Base-by-base conservation (phyloP, 2,329 filamentous ascomycete species). In the Diplodia seriata region DNA sequence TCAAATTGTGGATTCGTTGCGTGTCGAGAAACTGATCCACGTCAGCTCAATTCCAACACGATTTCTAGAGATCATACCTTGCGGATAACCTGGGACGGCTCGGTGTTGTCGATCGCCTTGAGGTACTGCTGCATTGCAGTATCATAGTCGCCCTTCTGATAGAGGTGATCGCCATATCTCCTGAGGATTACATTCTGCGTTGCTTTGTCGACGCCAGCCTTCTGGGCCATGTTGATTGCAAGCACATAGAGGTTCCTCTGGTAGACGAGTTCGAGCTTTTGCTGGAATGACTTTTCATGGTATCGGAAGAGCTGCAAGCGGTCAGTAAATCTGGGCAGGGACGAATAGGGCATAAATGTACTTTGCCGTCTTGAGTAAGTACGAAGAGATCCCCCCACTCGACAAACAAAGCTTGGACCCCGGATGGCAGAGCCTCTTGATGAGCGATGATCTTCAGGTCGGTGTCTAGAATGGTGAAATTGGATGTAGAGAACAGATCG, bases 41-140 rank as follows among this genome's bases (percentile, higher is more conserved):
- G 50, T 75, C 47, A 76, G 70, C 26, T 31, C 29, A 20, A 9
- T 11, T 26, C 2, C 23, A n/a, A 6, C 38, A 43, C 3, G 15
- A 29, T n/a, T 51, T 20, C 20, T 12, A n/a, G 9, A 15, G 14
- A 31, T 1, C 20, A 15, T 75, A 91, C 91, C 83, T 97, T 97
- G 73, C 94, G 87, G 74, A 98, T 97, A 56, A 98, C 93, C 75
- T 97, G 94, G 1, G 94, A 97, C 7, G 94, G 94, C 74, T 98
- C 94, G 0, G 94, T 98, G 69, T 92, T 95, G 76, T 97, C 94
- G 69, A 99, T 97, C 0, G 96, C 94, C 73, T 93, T 91, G 70
- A 99, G 89, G 76, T 99, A 99, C 78, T 98, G 95, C 74, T 96
- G 91, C 96, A 99, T 99, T n/a, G 96, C 94, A 7, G 92, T 95